phyloP scores from a whole-genome alignment of 345 rosid species.

The Durio zibethinus region DNA sequence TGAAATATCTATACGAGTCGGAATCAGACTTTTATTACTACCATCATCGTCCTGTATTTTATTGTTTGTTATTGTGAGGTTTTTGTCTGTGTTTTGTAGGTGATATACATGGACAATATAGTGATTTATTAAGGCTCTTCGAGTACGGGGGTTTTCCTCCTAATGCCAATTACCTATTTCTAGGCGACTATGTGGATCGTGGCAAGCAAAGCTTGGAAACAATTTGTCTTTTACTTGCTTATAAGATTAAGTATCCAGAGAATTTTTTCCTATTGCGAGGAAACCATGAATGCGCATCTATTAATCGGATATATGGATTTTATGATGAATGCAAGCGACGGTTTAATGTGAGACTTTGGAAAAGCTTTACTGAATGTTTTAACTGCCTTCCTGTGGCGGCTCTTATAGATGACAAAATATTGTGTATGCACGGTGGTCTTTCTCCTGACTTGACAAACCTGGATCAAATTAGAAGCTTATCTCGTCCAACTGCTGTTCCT shows the following conservation, averaged over 20 bases:
- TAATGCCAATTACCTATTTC: conserved; percentile 71
- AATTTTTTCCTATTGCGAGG: conserved; percentile 90
- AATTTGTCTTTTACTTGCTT: conserved; percentile 86
- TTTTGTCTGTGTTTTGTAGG: conserved; percentile 42
- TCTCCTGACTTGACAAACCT: conserved; percentile 77
- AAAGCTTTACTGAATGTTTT: conserved; percentile 81
- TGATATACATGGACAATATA: conserved; percentile 93
- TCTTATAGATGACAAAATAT: conserved; percentile 79
- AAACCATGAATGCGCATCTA: conserved; percentile 93
- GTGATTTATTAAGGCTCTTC: conserved; percentile 84
- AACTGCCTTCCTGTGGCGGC: conserved; percentile 95
- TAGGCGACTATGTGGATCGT: conserved; percentile 93
- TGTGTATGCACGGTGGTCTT: conserved; percentile 98
- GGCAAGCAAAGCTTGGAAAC: conserved; percentile 98
- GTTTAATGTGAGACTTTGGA: conserved; percentile 93
- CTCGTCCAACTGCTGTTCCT: conserved; percentile 73
- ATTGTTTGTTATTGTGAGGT: not conserved
- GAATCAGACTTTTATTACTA: not conserved
- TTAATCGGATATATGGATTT: conserved; percentile 88
- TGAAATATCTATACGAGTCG: not conserved
- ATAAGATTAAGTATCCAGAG: conserved; percentile 87
- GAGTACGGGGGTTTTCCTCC: conserved; percentile 98
- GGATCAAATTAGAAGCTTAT: conserved; percentile 70
- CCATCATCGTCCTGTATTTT: not conserved
- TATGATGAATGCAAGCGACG: conserved; percentile 93